Evolutionary conservation across 371 early-diverging fungal genomes (phyloP).

Genomic region (Conidiobolus incongruus): DNA sequence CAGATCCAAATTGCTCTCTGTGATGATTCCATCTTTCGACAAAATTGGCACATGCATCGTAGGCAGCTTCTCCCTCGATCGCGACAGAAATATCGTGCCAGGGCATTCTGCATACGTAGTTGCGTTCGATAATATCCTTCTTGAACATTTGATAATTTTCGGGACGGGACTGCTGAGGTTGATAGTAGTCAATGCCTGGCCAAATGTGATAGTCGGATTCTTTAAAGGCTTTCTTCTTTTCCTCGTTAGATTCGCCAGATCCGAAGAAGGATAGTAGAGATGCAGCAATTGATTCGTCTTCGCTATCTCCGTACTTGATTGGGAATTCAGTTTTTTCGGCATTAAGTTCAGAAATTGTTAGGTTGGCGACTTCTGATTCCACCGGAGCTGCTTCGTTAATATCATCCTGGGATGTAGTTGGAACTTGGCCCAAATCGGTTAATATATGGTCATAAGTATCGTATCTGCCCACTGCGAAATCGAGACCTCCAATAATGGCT

Average conservation of each 20-base stretch:
- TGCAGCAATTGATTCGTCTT: too few species aligned
- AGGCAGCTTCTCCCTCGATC: constrained; percentile 29
- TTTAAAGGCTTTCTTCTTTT: too few species aligned
- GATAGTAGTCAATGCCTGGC: constrained; percentile 1
- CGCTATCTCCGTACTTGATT: too few species aligned
- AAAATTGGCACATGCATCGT: constrained; percentile 67
- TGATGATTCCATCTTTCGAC: constrained; percentile 79
- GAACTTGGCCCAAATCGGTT: background rate
- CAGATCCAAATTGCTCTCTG: constrained; percentile 14
- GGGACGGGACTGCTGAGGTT: constrained; percentile 1
- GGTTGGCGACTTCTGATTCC: too few species aligned
- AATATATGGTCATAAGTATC: background rate
- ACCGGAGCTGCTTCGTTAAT: too few species aligned
- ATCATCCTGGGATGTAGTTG: too few species aligned
- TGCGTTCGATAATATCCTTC: background rate
- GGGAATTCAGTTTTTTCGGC: too few species aligned
- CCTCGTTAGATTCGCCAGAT: too few species aligned
- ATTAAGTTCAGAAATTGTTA: too few species aligned
- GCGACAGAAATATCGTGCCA: constrained; percentile 76
- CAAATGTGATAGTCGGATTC: background rate
- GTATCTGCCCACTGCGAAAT: background rate
- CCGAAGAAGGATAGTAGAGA: too few species aligned
- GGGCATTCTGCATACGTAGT: constrained; percentile 40
- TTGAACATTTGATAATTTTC: background rate
- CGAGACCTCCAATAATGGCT: background rate